A percentile compares a stretch with the other conserved stretches of the same genome.
Evolutionary conservation across 108 stramenopile species (phyloP).

Genomic region (Skeletonema potamos): DNA sequence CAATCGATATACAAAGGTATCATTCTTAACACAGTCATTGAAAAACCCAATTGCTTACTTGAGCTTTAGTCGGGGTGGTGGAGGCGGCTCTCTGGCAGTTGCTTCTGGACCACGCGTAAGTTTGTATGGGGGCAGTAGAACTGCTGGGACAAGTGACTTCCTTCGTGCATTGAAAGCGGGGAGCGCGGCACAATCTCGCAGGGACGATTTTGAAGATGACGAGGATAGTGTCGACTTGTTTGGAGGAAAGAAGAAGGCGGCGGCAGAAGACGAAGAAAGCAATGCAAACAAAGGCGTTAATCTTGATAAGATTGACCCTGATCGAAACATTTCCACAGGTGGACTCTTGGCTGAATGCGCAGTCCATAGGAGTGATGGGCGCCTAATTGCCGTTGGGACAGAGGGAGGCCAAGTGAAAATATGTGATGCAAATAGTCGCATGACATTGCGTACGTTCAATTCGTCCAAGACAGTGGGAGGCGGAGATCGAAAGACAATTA

Average conservation of each 20-base stretch:
- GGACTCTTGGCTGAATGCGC: conserved; percentile 66
- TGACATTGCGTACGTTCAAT: conserved; percentile 65
- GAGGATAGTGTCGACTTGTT: conserved; percentile 10
- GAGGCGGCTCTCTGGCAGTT: conserved; percentile 42
- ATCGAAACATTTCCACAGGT: conserved; percentile 71
- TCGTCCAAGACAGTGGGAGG: conserved; percentile 21
- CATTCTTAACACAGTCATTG: conserved; percentile 7
- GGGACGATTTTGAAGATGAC: conserved; percentile 2
- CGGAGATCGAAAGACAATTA: conserved; percentile 48
- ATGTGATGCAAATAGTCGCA: conserved; percentile 69
- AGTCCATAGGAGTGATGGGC: conserved; percentile 65
- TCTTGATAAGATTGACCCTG: conserved; percentile 44
- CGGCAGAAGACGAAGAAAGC: not conserved
- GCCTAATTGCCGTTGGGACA: conserved; percentile 74
- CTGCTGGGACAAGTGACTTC: conserved; percentile 37
- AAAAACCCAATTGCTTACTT: not conserved
- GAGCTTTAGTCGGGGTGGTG: conserved; percentile 12
- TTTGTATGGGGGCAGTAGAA: conserved; percentile 54
- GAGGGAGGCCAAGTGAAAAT: conserved; percentile 67
- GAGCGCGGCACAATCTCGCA: conserved; percentile 4
- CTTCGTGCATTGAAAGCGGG: conserved; percentile 39
- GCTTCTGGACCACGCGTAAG: conserved; percentile 74
- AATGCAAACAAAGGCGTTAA: not conserved
- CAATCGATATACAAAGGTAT: conserved; percentile 17
- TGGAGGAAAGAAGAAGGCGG: conserved; percentile 13